Evolutionary conservation across 371 early-diverging fungal genomes (phyloP).

Genomic region (Thermomucor indicae-seudaticae): DNA sequence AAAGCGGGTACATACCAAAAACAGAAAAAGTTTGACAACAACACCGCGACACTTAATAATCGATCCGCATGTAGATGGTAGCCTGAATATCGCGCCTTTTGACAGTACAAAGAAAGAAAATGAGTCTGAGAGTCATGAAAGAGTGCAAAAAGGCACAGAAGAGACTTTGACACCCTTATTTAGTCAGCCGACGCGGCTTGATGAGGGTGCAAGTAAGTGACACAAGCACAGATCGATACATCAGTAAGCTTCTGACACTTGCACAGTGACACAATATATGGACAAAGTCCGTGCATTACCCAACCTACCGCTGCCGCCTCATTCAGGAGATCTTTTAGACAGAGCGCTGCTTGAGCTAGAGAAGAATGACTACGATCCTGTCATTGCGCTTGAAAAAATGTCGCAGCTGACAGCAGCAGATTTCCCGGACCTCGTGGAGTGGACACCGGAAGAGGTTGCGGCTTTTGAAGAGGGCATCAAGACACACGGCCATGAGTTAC

Average conservation of each 20-base stretch:
- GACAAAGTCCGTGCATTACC: conserved; percentile 29
- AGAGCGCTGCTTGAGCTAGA: conserved; percentile 60
- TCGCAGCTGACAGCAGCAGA: conserved; percentile 43
- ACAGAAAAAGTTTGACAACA: too few relatives aligned
- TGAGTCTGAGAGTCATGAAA: too few relatives aligned
- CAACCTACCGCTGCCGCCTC: conserved; percentile 29
- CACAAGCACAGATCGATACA: too few relatives aligned
- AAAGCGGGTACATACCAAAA: too few relatives aligned
- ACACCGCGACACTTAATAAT: too few relatives aligned
- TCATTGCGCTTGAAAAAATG: conserved; percentile 52
- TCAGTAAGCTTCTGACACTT: conserved; percentile 2
- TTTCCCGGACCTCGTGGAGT: conserved; percentile 39
- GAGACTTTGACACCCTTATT: too few relatives aligned
- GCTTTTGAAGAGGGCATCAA: conserved; percentile 68
- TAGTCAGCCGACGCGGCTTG: too few relatives aligned
- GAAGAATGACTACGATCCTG: conserved; percentile 50
- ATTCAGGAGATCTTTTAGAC: conserved; percentile 58
- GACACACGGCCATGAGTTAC: conserved; percentile 69
- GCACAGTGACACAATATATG: conserved; percentile 47
- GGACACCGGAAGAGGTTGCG: conserved; percentile 55
- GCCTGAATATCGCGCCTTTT: too few relatives aligned
- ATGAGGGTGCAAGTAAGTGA: too few relatives aligned
- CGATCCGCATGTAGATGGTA: too few relatives aligned
- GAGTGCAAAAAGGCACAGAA: too few relatives aligned
- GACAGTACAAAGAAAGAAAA: too few relatives aligned